phyloP scores from a whole-genome alignment of 495 filamentous ascomycete species.

The Aspergillus conjunctus region DNA sequence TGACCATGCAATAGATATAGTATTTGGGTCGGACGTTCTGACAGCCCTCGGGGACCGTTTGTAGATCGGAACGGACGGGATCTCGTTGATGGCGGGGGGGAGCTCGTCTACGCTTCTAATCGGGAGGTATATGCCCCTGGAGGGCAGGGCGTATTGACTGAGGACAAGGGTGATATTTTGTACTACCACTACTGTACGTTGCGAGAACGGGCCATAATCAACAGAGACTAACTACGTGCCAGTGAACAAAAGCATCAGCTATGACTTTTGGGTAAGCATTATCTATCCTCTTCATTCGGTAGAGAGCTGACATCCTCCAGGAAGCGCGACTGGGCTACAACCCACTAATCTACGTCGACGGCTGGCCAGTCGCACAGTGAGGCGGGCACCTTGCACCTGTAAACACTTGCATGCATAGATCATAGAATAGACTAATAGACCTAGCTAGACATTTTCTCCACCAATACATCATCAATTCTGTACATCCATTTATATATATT shows the following conservation, averaged over 20 bases:
- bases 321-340: constrained; percentile 50
- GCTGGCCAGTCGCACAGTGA: constrained; percentile 44
- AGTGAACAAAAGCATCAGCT: constrained; percentile 48
- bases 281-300: neutral
- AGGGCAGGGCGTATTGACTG: constrained; percentile 44
- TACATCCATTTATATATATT: neutral
- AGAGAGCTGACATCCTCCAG: constrained; percentile 28
- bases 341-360: constrained; percentile 43
- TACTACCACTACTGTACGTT: constrained; percentile 53
- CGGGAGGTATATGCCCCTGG: constrained; percentile 51
- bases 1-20: constrained; percentile 37
- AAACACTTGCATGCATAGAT: neutral
- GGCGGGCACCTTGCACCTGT: neutral
- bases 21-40: constrained; percentile 48
- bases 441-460: neutral
- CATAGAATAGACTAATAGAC: neutral
- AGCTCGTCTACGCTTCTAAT: constrained; percentile 49
- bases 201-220: neutral
- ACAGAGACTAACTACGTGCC: constrained; percentile 10
- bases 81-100: constrained; percentile 46
- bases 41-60: constrained; percentile 41
- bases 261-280: constrained; percentile 40
- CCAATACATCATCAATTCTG: neutral
- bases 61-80: constrained; percentile 41
- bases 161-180: constrained; percentile 39